These are phyloP conservation scores for Anthoceros angustus DNA, from an alignment of 225 moss, liverwort and hornwort genomes.

Conservation along the genomic window DNA sequence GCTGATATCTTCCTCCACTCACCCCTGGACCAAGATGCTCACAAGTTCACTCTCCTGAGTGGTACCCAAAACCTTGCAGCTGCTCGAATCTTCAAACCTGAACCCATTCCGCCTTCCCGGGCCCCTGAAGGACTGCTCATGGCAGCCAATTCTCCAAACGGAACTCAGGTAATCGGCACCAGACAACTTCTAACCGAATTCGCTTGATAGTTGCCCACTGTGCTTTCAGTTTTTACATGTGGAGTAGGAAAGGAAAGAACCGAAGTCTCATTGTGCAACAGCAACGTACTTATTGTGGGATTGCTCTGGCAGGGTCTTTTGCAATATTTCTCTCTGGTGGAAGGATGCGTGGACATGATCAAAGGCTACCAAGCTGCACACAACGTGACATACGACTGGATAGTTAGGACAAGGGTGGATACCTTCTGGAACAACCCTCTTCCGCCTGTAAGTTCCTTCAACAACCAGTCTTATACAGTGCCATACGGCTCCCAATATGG, in stretches of 20 bases:
- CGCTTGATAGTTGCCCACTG: no score
- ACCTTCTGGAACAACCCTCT: slow-evolving; percentile 70
- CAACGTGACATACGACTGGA: slow-evolving; percentile 60
- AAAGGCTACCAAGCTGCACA: slow-evolving; percentile 32
- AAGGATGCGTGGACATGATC: slow-evolving; percentile 74
- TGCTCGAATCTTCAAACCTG: slow-evolving; percentile 41
- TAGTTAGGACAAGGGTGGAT: slow-evolving; percentile 79
- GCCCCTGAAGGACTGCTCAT: slow-evolving; percentile 37
- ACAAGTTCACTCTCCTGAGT: slow-evolving; percentile 54
- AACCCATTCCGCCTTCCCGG: slow-evolving; percentile 24
- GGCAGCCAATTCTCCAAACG: slow-evolving; percentile 51
- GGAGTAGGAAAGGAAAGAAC: no score
- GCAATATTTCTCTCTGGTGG: slow-evolving; percentile 81
- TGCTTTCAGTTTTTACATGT: no score
- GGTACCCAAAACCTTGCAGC: slow-evolving; percentile 39
- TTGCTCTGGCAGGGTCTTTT: slow-evolving; percentile 49
- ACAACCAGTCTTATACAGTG: slow-evolving; percentile 43
- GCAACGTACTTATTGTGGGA: no score
- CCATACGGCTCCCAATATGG: slow-evolving; percentile 61
- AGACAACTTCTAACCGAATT: no score
- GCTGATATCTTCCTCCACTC: slow-evolving; percentile 68
- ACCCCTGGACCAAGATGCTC: slow-evolving; percentile 46
- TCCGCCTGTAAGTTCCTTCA: slow-evolving; percentile 29
- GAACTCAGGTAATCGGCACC: slow-evolving; percentile 57
- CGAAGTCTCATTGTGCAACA: no score